Base-by-base conservation (phyloP, 345 rosid genomes). In the Sisymbrium irio region DNA sequence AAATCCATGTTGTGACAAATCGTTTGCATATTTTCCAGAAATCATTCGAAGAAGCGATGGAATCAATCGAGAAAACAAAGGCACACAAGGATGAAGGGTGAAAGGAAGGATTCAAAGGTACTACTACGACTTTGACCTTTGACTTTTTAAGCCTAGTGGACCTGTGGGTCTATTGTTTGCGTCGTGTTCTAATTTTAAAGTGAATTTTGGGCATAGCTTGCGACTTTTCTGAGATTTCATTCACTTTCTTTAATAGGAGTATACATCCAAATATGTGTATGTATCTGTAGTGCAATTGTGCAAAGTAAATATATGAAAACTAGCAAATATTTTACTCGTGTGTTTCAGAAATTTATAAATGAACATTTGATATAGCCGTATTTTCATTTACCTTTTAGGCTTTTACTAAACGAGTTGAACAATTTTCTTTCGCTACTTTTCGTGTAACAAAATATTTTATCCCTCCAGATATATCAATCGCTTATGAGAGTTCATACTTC, bases 31-130 rank as follows among this genome's bases (percentile, higher is more conserved):
- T 56, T 27, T 67, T 12, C 82, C 83, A 93, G 97, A 91, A 89
- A 85, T 94, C 98, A 73, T 94, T 91, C 65, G 95, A 93, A 71
- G 98, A 87, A 44, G 89, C 93, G 66, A 83, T 89, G 89, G 95
- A 85, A 28, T 85, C 95, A 9, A 72, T 94, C 4, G 79, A 76
- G 51, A 76, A 76, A 62, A 17, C 87, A 18, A 94, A 81, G 82
- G 47, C 79, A 61, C 80, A 62, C n/a, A 83, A 81, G 55, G 83
- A 81, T 74, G 77, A 73, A 63, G 74, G 70, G 66, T 78, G 65
- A 59, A 73, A 22, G 25, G 33, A 59, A 68, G 22, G 51, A 69
- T 9, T 17, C 54, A 37, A 65, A 77, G 80, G 76, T 77, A 77
- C 30, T 44, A 39, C 69, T 28, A 36, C 8, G 10, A 63, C 69